Evolutionary conservation across 495 filamentous ascomycete genomes (phyloP).

Genomic region (Penicillium diatomitis): DNA sequence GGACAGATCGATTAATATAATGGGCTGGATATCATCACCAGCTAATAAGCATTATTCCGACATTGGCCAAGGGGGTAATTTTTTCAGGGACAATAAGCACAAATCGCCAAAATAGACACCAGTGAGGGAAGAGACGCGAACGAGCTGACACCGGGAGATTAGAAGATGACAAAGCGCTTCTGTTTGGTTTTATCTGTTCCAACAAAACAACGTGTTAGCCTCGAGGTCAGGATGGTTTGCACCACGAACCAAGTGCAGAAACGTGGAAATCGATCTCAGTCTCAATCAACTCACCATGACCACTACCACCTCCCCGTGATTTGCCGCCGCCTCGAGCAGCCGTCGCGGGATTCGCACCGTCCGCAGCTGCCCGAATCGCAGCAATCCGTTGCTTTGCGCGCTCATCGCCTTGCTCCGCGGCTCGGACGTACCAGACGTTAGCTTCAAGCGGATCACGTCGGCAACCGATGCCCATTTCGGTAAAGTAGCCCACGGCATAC

Average conservation of each 20-base stretch:
- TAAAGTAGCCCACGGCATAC: slow-evolving; percentile 95
- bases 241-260: too few species aligned
- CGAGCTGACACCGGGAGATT: neutral
- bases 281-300: slow-evolving; percentile 7
- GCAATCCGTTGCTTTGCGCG: slow-evolving; percentile 78
- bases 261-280: neutral
- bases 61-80: too few species aligned
- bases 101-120: too few species aligned
- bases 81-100: too few species aligned
- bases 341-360: slow-evolving; percentile 49
- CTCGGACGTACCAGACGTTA: slow-evolving; percentile 97
- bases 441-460: slow-evolving; percentile 87
- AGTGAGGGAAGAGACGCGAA: too few species aligned
- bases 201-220: neutral
- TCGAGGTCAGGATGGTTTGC: too few species aligned
- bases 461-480: slow-evolving; percentile 95
- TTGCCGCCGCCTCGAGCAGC: slow-evolving; percentile 10
- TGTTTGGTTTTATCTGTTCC: slow-evolving; percentile 19
- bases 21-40: too few species aligned
- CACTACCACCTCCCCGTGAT: slow-evolving; percentile 9
- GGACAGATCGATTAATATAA: too few species aligned
- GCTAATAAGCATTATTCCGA: too few species aligned
- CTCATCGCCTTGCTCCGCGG: slow-evolving; percentile 86
- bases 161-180: slow-evolving; percentile 30
- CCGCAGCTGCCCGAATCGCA: slow-evolving; percentile 76